Percentiles rank a stretch among this genome's conserved stretches.
These are phyloP conservation scores for Heliophila coronopifolia DNA, from an alignment of 441 rosid genomes.

Conservation along the genomic window DNA sequence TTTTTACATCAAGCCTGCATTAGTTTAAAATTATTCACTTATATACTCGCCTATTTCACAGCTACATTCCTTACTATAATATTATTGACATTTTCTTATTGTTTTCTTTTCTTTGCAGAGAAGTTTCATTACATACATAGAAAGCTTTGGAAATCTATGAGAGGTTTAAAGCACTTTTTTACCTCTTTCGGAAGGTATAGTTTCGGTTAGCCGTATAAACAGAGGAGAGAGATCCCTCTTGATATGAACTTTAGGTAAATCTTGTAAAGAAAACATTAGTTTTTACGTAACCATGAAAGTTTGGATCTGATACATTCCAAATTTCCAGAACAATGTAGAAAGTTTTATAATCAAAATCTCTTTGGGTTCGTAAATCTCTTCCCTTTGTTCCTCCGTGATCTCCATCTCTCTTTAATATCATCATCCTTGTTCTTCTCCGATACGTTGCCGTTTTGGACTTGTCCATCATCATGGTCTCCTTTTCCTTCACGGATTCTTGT, in stretches of 20 bases:
- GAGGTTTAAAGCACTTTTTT: neutral
- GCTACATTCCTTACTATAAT: slow-evolving; percentile 1
- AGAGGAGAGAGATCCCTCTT: slow-evolving; percentile 5
- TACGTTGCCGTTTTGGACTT: neutral
- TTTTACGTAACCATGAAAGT: neutral
- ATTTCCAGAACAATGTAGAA: neutral
- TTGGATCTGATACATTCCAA: neutral
- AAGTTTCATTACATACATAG: neutral
- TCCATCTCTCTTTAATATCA: slow-evolving; percentile 25
- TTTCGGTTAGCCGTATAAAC: neutral
- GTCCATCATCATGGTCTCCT: neutral
- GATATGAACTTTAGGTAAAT: slow-evolving; percentile 9
- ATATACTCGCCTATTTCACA: no score
- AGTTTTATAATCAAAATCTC: neutral
- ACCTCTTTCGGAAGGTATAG: neutral
- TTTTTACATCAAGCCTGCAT: no score
- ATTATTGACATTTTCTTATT: slow-evolving; percentile 1
- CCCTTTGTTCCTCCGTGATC: slow-evolving; percentile 16
- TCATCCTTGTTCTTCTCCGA: slow-evolving; percentile 5
- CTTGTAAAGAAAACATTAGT: slow-evolving; percentile 7
- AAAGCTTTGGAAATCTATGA: neutral
- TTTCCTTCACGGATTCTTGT: slow-evolving; percentile 17
- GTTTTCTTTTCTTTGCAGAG: slow-evolving; percentile 9
- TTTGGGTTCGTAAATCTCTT: slow-evolving; percentile 3
- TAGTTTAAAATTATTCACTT: no score